A percentile compares a stretch with the other conserved stretches of the same genome.
Conservation (phyloP, 805 yeast species). For the Wickerhamomyces xylosicus region DNA sequence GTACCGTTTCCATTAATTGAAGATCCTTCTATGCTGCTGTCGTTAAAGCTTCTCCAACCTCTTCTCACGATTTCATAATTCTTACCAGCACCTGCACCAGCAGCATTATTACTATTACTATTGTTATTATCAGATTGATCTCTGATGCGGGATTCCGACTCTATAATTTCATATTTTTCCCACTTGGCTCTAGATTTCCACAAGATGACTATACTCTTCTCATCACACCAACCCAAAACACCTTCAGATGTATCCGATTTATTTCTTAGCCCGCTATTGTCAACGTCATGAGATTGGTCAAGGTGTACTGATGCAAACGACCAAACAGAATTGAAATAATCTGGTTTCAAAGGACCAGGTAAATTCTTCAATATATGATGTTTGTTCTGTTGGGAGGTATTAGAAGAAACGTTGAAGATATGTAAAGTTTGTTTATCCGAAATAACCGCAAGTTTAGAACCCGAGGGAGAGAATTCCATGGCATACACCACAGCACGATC, state of each 20-base stretch:
- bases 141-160: conserved; percentile 23
- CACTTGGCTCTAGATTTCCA: conserved; percentile 71
- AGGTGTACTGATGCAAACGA: conserved; percentile 68
- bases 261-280: conserved; percentile 16
- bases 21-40: too few species aligned
- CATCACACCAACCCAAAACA: conserved; percentile 60
- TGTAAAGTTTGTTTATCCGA: conserved; percentile 89
- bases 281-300: conserved; percentile 9
- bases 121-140: too few species aligned
- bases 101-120: conserved; percentile 7
- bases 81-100: conserved; percentile 17
- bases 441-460: conserved; percentile 68
- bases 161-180: conserved; percentile 77
- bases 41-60: conserved; percentile 55
- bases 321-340: conserved; percentile 80
- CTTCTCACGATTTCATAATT: conserved; percentile 54
- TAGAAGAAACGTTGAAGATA: conserved; percentile 47
- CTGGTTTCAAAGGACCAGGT: conserved; percentile 50
- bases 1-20: too few species aligned
- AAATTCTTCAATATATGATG: conserved; percentile 56
- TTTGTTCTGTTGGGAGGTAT: conserved; percentile 32
- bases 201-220: conserved; percentile 59
- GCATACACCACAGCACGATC: conserved; percentile 78
- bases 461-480: conserved; percentile 75
- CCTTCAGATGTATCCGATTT: conserved; percentile 26